Evolutionary conservation across 1,284 basidiomycete species (phyloP), one percentile per base, ranked within the genome.

Genomic region (Ceratobasidium sp.): DNA sequence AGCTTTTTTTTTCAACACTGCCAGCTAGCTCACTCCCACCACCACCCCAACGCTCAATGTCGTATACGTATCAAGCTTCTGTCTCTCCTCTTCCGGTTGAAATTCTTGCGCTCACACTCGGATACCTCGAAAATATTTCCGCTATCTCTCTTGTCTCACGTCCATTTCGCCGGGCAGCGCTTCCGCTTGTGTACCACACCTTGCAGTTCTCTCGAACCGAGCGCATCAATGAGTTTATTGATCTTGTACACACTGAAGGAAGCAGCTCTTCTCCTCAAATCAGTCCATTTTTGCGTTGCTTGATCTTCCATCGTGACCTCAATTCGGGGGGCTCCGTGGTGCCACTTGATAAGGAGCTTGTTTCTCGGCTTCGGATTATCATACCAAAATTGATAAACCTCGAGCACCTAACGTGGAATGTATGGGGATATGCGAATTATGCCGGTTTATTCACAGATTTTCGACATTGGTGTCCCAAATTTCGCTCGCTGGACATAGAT

Each of bases 341-440:
- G 14, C 18, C 23, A 52, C 18, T 52, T 52, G 50, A 20, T n/a
- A 3, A 35, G 5, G 33, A 62, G 14, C 16, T 62, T 14, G 14
- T 62, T 33, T 8, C 20, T 33, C 59, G 33, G 20, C 33, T 62
- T 38, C 59, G 30, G 14, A 3, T 33, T 20, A 38, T 38, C 14
- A 62, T 62, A 62, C 59, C 59, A 38, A 62, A 38, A 38, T 38
- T 62, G 33, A 30, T 38, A 14, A 16, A 20, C 14, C 59, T 62
- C n/a, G 38, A 38, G 38, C 59, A 62, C 12, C 12, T 62, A 33
- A 33, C 30, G 3, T 62, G 59, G 59, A 12, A 38, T 33, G 14
- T 62, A 20, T n/a, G 18, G 50, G 18, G n/a, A 14, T 18, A 52
- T 12, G 33, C 33, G 14, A 20, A 35, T 20, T 10, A 62, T 14